Conservation (phyloP, 768 basidiomycete genomes). For the Amanita pseudoporphyria region DNA sequence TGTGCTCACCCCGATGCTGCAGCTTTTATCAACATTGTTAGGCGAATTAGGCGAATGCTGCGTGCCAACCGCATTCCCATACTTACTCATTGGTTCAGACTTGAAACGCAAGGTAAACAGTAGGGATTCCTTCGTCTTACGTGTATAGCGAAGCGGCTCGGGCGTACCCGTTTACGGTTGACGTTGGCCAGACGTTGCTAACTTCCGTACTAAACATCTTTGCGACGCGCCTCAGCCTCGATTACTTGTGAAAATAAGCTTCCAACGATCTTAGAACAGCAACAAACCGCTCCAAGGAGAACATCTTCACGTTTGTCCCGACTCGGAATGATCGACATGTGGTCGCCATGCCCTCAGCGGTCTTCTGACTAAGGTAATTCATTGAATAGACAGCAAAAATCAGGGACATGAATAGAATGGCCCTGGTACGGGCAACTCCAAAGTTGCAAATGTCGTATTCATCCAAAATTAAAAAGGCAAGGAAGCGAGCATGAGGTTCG, state of each 20-base stretch:
- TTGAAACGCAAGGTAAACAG: not conserved
- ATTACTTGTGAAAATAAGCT: too few species aligned
- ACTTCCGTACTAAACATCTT: not conserved
- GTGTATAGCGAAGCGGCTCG: too few species aligned
- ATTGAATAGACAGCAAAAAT: not conserved
- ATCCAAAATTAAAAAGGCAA: not conserved
- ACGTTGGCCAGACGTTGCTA: not conserved
- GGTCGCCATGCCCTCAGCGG: not conserved
- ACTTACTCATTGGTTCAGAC: not conserved
- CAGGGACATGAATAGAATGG: not conserved
- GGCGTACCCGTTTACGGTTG: not conserved
- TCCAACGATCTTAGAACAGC: too few species aligned
- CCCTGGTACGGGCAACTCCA: not conserved
- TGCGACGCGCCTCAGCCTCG: not conserved
- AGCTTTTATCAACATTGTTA: not conserved
- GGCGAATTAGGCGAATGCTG: constrained; percentile 15
- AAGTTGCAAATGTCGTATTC: not conserved
- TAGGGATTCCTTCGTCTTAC: not conserved
- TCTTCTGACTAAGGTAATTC: not conserved
- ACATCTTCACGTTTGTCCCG: too few species aligned
- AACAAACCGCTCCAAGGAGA: not conserved
- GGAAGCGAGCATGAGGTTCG: not conserved
- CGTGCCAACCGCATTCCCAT: constrained; percentile 34
- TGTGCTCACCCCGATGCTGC: not conserved
- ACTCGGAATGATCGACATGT: not conserved